Percentiles rank a stretch among this genome's conserved stretches.
Conservation (phyloP, 2,329 filamentous ascomycete genomes). For the Clarireedia paspali region DNA sequence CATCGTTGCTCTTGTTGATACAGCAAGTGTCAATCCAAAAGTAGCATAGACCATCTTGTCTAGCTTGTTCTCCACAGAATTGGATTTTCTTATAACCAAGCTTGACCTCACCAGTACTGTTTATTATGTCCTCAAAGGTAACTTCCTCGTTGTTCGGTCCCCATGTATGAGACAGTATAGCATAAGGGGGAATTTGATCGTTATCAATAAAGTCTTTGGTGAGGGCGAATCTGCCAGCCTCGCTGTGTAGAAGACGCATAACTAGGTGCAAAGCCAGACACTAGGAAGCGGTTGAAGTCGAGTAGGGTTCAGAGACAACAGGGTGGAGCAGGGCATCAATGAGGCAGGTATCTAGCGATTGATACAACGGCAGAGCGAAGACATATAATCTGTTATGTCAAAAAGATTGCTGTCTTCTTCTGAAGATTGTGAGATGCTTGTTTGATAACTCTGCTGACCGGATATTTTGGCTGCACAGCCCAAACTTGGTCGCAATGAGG, state of each 20-base stretch:
- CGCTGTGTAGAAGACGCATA: slow-evolving; percentile 8
- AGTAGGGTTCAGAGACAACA: background rate
- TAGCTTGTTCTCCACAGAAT: too few species aligned
- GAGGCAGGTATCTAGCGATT: background rate
- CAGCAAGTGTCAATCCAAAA: too few species aligned
- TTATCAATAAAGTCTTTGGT: slow-evolving; percentile 3
- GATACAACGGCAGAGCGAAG: background rate
- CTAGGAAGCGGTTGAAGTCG: background rate
- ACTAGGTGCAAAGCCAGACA: background rate
- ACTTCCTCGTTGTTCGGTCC: slow-evolving; percentile 14
- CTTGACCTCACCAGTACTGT: slow-evolving; percentile 5
- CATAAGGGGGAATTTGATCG: slow-evolving; percentile 17
- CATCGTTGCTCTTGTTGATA: too few species aligned
- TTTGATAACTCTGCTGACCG: background rate
- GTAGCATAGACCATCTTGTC: too few species aligned
- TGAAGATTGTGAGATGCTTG: background rate
- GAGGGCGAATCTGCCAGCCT: slow-evolving; percentile 9
- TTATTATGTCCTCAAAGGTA: slow-evolving; percentile 12
- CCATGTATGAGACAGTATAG: slow-evolving; percentile 25
- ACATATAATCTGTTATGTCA: background rate
- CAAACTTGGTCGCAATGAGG: background rate
- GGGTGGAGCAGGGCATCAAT: background rate
- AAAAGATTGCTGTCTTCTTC: background rate
- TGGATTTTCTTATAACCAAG: slow-evolving; percentile 2
- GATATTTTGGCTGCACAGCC: background rate